These are phyloP conservation scores for Claviceps paspali DNA, from an alignment of 2,329 filamentous ascomycete genomes.

Conservation along the genomic window DNA sequence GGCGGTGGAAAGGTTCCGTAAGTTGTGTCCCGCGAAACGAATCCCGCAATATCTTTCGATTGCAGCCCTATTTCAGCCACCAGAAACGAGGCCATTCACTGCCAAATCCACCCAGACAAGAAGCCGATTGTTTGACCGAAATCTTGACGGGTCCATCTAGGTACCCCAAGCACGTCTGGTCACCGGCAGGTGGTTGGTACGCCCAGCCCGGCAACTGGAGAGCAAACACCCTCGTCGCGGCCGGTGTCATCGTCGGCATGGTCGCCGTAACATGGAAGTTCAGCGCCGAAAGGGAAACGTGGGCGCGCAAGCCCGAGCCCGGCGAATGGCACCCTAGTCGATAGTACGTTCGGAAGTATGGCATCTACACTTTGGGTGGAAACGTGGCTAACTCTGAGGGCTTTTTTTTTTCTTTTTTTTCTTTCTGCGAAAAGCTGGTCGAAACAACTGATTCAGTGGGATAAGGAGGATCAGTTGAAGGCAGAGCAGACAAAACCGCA, in stretches of 20 bases:
- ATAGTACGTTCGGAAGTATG: slow-evolving; percentile 43
- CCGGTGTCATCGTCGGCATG: slow-evolving; percentile 52
- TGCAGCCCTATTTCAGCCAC: slow-evolving; percentile 5
- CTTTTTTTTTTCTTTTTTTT: too few species aligned
- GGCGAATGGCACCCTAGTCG: slow-evolving; percentile 71
- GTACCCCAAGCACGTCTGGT: slow-evolving; percentile 99
- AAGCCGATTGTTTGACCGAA: slow-evolving; percentile 1
- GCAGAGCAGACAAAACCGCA: slow-evolving; percentile 16
- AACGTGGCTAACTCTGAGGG: background rate
- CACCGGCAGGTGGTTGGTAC: slow-evolving; percentile 96
- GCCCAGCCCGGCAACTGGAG: slow-evolving; percentile 90
- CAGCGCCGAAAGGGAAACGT: slow-evolving; percentile 58
- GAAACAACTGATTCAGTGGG: slow-evolving; percentile 29
- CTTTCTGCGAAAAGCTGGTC: slow-evolving; percentile 27
- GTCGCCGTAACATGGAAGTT: slow-evolving; percentile 52
- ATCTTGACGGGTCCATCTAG: slow-evolving; percentile 27
- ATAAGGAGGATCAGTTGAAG: slow-evolving; percentile 25
- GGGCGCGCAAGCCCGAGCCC: slow-evolving; percentile 60
- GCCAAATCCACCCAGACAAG: slow-evolving; percentile 3
- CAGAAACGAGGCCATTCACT: slow-evolving; percentile 3
- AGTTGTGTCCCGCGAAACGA: slow-evolving; percentile 14
- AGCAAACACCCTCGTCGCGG: slow-evolving; percentile 69
- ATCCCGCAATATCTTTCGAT: background rate
- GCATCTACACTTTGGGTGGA: background rate
- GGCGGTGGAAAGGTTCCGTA: slow-evolving; percentile 55